Percentiles rank a stretch among this genome's conserved stretches.
Evolutionary conservation across 495 filamentous ascomycete genomes (phyloP).

Genomic region (Penicillium roqueforti): DNA sequence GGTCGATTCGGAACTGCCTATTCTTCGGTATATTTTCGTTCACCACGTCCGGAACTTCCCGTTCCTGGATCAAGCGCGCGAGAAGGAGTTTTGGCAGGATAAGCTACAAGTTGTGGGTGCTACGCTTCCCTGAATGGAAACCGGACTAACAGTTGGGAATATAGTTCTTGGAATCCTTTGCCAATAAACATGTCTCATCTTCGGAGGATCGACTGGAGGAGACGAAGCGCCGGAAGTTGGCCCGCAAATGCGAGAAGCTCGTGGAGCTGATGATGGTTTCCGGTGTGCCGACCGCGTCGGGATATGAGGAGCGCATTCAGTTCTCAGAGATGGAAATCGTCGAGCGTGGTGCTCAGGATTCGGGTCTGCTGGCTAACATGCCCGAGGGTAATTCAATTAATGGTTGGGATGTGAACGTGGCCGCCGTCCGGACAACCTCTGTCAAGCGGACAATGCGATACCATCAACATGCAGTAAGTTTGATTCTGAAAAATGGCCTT

Average conservation of each 20-base stretch:
- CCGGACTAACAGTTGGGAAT: neutral
- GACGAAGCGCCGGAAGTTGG: conserved; percentile 89
- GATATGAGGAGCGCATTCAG: conserved; percentile 92
- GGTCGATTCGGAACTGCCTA: conserved; percentile 88
- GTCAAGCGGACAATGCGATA: conserved; percentile 83
- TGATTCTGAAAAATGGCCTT: neutral
- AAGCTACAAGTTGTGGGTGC: conserved; percentile 85
- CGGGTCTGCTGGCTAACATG: conserved; percentile 75
- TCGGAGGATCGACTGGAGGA: conserved; percentile 94
- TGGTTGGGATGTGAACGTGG: conserved; percentile 96
- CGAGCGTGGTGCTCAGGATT: conserved; percentile 85
- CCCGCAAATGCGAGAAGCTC: conserved; percentile 87
- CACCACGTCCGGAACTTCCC: conserved; percentile 97
- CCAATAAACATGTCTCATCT: conserved; percentile 95
- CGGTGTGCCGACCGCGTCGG: conserved; percentile 89
- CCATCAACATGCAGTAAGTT: conserved; percentile 83
- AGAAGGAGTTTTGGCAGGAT: conserved; percentile 99
- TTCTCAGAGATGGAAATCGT: conserved; percentile 97
- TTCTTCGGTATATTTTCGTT: conserved; percentile 95
- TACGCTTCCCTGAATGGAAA: neutral
- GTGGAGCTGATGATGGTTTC: conserved; percentile 99
- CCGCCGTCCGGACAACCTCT: conserved; percentile 74
- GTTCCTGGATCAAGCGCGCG: conserved; percentile 88
- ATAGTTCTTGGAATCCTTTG: conserved; percentile 94
- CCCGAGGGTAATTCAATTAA: conserved; percentile 89